Base-by-base conservation (phyloP, 345 rosid genomes). In the Salix brachista region DNA sequence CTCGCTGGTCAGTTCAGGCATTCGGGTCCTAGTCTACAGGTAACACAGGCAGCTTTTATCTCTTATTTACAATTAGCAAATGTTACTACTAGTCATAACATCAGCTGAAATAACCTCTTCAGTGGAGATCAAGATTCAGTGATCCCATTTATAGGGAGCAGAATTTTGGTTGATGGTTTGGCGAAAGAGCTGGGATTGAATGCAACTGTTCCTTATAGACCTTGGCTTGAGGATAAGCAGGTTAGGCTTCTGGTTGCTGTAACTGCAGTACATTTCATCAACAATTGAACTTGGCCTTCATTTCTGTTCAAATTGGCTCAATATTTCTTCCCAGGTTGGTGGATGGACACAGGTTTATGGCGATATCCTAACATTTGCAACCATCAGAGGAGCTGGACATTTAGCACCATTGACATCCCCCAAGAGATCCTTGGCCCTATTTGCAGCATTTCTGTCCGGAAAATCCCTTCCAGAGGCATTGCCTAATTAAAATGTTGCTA, bases 101-200 rank as follows among this genome's bases (percentile, higher is more conserved):
- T 10, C 3, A 64, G 25, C 61, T 73, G 69, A 62, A 39, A 19
- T 8, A 10, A 26, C 21, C 9, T 21, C 9, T 50, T 32, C 76
- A 78, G 80, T 52, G 80, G 81, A 46, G 81, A 79, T 54, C 81
- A 79, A 61, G 81, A 79, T 73, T 67, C 81, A 9, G 74, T 44
- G 1, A 18, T 79, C 18, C 78, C 75, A 44, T 72, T 74, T 32
- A 67, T 14, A 7, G 70, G 82, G 4, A 37, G 72, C 16, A 73
- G 75, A 44, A 61, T 17, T 13, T 60, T 74, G 78, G 82, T 74
- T 23, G 34, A 61, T 60, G 70, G 28, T 16, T 69, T 79, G 65
- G 82, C 78, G 7, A 79, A 61, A 54, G 39, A 52, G 58, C 11
- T 78, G 32, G 36, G 56, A 37, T 52, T 78, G 66, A 60, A 72